Base-by-base conservation (phyloP, 2,329 filamentous ascomycete species). In the Ophiostoma sp. region DNA sequence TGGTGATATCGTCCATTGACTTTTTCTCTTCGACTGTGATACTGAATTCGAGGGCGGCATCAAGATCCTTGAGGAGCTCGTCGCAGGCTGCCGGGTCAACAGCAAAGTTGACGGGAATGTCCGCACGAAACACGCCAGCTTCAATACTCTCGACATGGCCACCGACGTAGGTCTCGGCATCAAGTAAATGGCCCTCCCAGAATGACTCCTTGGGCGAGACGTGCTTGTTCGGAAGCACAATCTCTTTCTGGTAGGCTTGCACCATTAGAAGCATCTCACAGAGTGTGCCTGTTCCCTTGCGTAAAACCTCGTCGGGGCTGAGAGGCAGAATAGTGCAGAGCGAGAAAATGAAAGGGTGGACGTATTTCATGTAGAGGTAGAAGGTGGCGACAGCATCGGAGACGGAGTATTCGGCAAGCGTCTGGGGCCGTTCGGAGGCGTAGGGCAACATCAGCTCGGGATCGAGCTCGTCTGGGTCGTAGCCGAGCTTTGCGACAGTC, bases 251-350 rank as follows among this genome's bases (percentile, higher is more conserved):
- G 75, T 97, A 99, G 16, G 95, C 95, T 80, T 99, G 92, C 63
- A 99, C 95, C 95, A 99, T 99, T 75, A 99, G 84, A 77, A 99
- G 81, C 95, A 99, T 99, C 80, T 99, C 95, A 77, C 95, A 99
- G n/a, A 99, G 85, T 0, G 95, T 99, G 78, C 95, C 95, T 0
- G 95, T 99, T 76, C 95, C 95, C 78, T 99, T 99, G 73, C 95
- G 87, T 74, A 98, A 78, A 1, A 93, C 92, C 76, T 98, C 95
- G 75, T 99, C 94, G 45, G 93, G 92, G 62, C 92, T 92, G 1
- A 99, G 84, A 0, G 95, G 95, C 76, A 99, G 83, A 80, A 99
- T 97, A 1, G 93, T 99, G 79, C 95, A 99, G 0, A 99, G 82
- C 1, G 96, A 98, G 83, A 99, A 99, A 77, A 99, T 95, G 81